phyloP scores from a whole-genome alignment of 2,329 filamentous ascomycete genomes.

The Massarina eburnea region DNA sequence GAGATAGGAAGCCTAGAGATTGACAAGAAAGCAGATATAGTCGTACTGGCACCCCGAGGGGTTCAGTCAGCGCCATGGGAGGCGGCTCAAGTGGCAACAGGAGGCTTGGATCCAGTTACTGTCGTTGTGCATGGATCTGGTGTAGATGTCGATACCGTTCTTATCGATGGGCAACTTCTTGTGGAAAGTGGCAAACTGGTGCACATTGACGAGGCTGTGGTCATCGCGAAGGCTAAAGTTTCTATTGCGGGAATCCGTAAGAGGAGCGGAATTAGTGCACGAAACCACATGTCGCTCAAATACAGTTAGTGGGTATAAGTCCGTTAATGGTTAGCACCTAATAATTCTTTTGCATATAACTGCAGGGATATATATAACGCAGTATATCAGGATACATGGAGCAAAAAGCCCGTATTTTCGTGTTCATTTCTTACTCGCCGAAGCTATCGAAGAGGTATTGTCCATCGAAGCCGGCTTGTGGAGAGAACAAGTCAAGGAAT shows the following conservation, averaged over 20 bases:
- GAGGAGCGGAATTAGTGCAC: conserved; percentile 19
- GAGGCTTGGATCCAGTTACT: conserved; percentile 44
- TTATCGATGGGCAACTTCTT: conserved; percentile 20
- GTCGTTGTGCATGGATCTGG: conserved; percentile 19
- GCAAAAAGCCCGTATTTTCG: no score
- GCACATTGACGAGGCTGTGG: conserved; percentile 11
- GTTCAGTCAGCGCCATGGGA: conserved; percentile 45
- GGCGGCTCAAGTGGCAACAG: conserved; percentile 24
- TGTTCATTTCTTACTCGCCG: no score
- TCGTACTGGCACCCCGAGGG: conserved; percentile 34
- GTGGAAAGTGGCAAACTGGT: conserved; percentile 14
- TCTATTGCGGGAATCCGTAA: conserved; percentile 15
- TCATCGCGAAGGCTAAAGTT: conserved; percentile 12
- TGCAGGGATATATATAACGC: no score
- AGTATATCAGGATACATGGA: no score
- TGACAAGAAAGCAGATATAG: conserved; percentile 49
- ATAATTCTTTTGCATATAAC: no score
- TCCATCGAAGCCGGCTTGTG: conserved; percentile 12
- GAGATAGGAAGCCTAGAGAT: conserved; percentile 44
- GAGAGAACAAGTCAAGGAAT: conserved; percentile 7
- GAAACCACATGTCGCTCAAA: conserved; percentile 28
- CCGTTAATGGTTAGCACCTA: no score
- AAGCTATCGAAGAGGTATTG: conserved; percentile 14
- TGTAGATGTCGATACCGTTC: conserved; percentile 16
- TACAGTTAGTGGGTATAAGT: no score